phyloP scores from a whole-genome alignment of 2,329 filamentous ascomycete species.

The Lachnellula hyalina region DNA sequence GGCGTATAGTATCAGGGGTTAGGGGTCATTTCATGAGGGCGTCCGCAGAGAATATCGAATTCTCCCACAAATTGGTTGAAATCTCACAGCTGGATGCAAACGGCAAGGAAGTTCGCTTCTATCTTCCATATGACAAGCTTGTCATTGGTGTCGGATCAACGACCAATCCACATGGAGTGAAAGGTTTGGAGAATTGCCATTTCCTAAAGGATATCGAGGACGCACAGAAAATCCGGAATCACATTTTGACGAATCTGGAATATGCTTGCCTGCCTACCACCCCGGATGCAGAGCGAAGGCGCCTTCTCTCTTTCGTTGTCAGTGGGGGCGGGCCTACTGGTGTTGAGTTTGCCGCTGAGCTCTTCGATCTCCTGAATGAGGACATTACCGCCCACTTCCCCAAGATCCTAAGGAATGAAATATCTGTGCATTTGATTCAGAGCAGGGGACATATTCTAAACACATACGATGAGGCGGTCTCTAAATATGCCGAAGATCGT shows the following conservation, averaged over 20 bases:
- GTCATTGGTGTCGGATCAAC: constrained; percentile 87
- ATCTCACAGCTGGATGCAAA: constrained; percentile 65
- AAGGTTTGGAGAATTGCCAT: constrained; percentile 86
- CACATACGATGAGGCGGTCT: constrained; percentile 94
- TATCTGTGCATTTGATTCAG: constrained; percentile 95
- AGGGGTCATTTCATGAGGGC: constrained; percentile 88
- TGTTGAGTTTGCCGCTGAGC: constrained; percentile 94
- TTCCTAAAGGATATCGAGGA: constrained; percentile 96
- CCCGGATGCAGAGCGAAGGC: constrained; percentile 75
- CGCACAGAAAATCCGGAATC: constrained; percentile 81
- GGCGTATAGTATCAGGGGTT: constrained; percentile 72
- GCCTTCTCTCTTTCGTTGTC: constrained; percentile 91
- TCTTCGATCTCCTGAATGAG: constrained; percentile 95
- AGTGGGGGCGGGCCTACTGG: constrained; percentile 93
- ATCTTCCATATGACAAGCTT: constrained; percentile 95
- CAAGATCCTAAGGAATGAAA: constrained; percentile 87
- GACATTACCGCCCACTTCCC: constrained; percentile 82
- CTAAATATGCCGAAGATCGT: constrained; percentile 82
- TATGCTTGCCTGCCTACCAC: constrained; percentile 90
- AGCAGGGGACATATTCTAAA: constrained; percentile 93
- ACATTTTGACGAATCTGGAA: constrained; percentile 85
- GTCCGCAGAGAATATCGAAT: constrained; percentile 81
- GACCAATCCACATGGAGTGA: constrained; percentile 93
- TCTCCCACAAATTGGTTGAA: constrained; percentile 86
- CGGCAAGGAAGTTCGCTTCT: constrained; percentile 77